Evolutionary conservation across 345 rosid species (phyloP), one percentile per base, ranked within the genome.

Genomic region (Citrus medica): DNA sequence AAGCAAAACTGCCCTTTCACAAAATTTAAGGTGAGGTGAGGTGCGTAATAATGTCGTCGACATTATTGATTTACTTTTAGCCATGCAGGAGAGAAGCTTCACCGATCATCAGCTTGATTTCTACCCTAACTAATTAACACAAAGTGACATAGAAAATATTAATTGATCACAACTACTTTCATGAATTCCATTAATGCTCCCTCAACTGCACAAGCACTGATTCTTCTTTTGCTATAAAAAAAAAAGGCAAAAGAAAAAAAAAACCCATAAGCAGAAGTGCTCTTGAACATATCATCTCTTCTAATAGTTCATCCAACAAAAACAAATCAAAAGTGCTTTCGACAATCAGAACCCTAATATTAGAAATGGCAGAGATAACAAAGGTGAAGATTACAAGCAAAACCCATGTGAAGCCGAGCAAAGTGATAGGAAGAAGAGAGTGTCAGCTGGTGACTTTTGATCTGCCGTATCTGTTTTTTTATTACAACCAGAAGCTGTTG

Each of bases 401-500:
- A 69, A 81, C 87, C 84, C 89, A 83, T 21, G 95, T 89, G 73
- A 92, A 90, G 81, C 98, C 99, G 12, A 66, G 59, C 71, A 88
- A 87, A 69, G 70, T 65, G 7, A 62, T 94, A 5, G 98, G 98
- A 56, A 89, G 85, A 80, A 88, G 76, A 65, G 94, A 94, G 24
- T 90, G 90, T 67, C 91, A 89, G 6, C 67, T 96, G 80, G 86
- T 91, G 66, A 96, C 98, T 0, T 96, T 94, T 76, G 99, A 96
- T 81, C 97, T 96, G 60, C 99, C 99, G 7, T 94, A 92, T 83
- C 74, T 96, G 13, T 94, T 88, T 12, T 90, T 94, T 76, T 89
- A 88, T 79, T 96, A 94, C 83, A 94, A 96, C 91, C 99, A 94
- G 83, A 96, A 96, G 91, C 79, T 96, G 81, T 58, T 96, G 40